Percentiles rank a stretch among this genome's conserved stretches.
phyloP scores from a whole-genome alignment of 2,329 filamentous ascomycete genomes.

The Lasiodiplodia gonubiensis region DNA sequence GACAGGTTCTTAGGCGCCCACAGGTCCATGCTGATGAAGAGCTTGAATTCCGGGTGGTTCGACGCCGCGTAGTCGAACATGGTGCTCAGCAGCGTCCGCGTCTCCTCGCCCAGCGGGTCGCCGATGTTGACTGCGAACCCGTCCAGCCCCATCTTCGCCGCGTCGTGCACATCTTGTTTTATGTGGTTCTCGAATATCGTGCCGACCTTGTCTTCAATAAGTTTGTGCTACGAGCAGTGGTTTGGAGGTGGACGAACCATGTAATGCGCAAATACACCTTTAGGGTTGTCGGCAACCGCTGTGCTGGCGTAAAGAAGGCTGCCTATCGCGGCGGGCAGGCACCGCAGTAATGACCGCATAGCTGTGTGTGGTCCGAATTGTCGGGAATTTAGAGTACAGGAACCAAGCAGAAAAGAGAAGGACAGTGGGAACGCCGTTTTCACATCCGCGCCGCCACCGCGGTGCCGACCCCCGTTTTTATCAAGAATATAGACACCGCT shows the following conservation, averaged over 20 bases:
- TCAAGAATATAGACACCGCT: not conserved
- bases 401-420: not conserved
- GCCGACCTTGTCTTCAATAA: not conserved
- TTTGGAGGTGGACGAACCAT: not conserved
- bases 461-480: not conserved
- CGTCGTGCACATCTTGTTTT: conserved; percentile 7
- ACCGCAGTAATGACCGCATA: not conserved
- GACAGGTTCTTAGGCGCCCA: conserved; percentile 13
- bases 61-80: conserved; percentile 5
- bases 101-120: not conserved
- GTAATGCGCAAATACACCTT: conserved; percentile 17
- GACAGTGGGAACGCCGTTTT: not conserved
- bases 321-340: not conserved
- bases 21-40: conserved; percentile 13
- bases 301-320: not conserved
- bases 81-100: not conserved
- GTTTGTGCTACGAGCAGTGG: not conserved
- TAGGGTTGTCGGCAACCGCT: not conserved
- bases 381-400: not conserved
- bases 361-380: not conserved
- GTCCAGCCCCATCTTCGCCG: conserved; percentile 1
- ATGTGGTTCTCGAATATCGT: conserved; percentile 1
- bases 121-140: conserved; percentile 17
- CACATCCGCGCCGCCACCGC: not conserved
- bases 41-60: not conserved